Evolutionary conservation across 2,329 filamentous ascomycete genomes (phyloP).

Genomic region (Diplodia sapinea): DNA sequence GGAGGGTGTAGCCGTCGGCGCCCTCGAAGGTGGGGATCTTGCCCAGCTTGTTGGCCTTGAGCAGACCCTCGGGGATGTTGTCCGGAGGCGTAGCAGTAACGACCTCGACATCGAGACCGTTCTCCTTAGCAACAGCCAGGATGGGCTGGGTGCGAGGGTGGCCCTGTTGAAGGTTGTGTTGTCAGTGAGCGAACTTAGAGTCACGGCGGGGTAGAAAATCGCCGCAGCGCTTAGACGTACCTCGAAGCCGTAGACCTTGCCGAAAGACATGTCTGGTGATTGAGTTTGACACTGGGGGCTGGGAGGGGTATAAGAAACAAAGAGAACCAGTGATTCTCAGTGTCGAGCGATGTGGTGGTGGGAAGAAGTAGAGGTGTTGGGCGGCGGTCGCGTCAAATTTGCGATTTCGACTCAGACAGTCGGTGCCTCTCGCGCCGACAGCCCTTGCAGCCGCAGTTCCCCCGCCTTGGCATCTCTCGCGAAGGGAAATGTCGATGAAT

Average conservation of each 20-base stretch:
- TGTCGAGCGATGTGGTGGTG: conserved; percentile 16
- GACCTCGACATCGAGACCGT: conserved; percentile 88
- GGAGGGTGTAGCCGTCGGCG: conserved; percentile 86
- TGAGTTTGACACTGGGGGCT: conserved; percentile 10
- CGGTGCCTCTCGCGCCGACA: conserved; percentile 24
- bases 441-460: conserved; percentile 11
- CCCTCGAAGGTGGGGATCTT: conserved; percentile 94
- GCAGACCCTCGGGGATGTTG: conserved; percentile 74
- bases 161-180: conserved; percentile 60
- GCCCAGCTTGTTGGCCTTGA: conserved; percentile 83
- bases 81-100: conserved; percentile 72
- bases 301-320: conserved; percentile 11
- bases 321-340: conserved; percentile 26
- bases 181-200: conserved; percentile 38
- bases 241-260: conserved; percentile 90
- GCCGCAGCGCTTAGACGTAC: conserved; percentile 57
- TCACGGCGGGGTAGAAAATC: conserved; percentile 35
- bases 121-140: conserved; percentile 95
- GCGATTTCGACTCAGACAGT: conserved; percentile 23
- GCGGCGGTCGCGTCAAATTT: conserved; percentile 29
- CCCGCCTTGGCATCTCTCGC: conserved; percentile 16
- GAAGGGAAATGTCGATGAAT: conserved; percentile 22
- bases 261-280: conserved; percentile 75
- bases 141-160: conserved; percentile 90
- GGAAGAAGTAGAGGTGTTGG: conserved; percentile 16